Percentiles rank a stretch among this genome's conserved stretches.
Evolutionary conservation across 768 basidiomycete genomes (phyloP).

Genomic region (Tricholoma hemisulphureum): DNA sequence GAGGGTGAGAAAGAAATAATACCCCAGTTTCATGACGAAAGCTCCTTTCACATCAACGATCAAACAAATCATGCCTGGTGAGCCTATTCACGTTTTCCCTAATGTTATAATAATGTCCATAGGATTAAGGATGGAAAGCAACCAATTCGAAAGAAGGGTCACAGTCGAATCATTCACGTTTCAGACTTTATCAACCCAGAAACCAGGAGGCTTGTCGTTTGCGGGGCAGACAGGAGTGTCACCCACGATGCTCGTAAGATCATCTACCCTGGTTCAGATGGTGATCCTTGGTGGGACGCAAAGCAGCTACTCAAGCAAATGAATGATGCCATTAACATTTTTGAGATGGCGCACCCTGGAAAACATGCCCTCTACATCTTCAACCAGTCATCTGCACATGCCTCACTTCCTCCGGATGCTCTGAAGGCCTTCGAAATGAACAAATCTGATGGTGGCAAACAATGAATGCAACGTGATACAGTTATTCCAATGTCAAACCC

Average conservation of each 20-base stretch:
- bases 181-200: no score
- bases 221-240: no score
- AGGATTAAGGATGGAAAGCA: no score
- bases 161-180: no score
- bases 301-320: slow-evolving; percentile 34
- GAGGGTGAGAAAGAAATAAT: no score
- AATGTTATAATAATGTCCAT: no score
- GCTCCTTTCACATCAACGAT: no score
- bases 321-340: slow-evolving; percentile 32
- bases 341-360: slow-evolving; percentile 34
- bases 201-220: no score
- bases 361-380: slow-evolving; percentile 31
- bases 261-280: slow-evolving; percentile 43
- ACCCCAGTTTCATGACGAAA: no score
- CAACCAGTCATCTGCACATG: slow-evolving; percentile 46
- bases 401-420: slow-evolving; percentile 34
- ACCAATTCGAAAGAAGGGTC: no score
- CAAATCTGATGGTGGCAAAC: slow-evolving; percentile 38
- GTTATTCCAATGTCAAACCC: slow-evolving; percentile 40
- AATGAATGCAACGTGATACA: slow-evolving; percentile 31
- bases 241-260: slow-evolving; percentile 36
- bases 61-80: no score
- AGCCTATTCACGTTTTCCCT: no score
- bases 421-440: slow-evolving; percentile 44
- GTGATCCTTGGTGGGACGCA: slow-evolving; percentile 41